Evolutionary conservation across 129 eudicot genomes (phyloP), one percentile per base, ranked within the genome.

Genomic region (Tagetes patula): DNA sequence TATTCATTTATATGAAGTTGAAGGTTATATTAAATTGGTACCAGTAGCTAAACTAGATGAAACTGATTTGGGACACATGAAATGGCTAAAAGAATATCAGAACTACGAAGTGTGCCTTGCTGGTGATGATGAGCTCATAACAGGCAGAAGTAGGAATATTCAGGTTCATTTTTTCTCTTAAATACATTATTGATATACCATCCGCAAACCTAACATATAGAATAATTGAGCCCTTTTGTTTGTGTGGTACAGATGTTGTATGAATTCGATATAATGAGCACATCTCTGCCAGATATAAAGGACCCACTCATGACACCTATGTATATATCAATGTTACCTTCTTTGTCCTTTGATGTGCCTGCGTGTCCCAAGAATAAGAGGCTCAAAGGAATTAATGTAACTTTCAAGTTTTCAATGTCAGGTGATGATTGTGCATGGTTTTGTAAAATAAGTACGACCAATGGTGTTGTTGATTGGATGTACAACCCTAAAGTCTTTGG

Each of bases 401-500:
- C 75, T 14, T 54, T 27, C 40, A 71, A 53, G 12, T 71, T 53
- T 3, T 27, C 65, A 14, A 6, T 40, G 31, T 5, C 1, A 1
- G 65, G 37, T 9, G 75, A 54, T 5, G 49, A 71, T 38, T 41
- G 37, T 11, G 40, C 5, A 2, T 53, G 52, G 30, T 71, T 71
- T 38, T 58, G 61, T 50, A 70, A 36, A 70, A 38, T 70, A 8
- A 37, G 14, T n/a, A 14, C 49, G 34, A 41, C n/a, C 2, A 40
- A 65, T 2, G 27, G 58, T 46, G 50, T 46, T 70, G 74, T 75
- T 34, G 67, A 66, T 34, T 54, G 59, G 43, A 46, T 69, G 39
- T 75, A 80, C 69, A 67, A 40, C 42, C 84, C 84, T 62, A 58
- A 10, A 41, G 56, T 63, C 49, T 74, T 58, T 61, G 80, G 80